These are phyloP conservation scores for Ajuga reptans DNA, from an alignment of 305 asterid species.

Conservation along the genomic window DNA sequence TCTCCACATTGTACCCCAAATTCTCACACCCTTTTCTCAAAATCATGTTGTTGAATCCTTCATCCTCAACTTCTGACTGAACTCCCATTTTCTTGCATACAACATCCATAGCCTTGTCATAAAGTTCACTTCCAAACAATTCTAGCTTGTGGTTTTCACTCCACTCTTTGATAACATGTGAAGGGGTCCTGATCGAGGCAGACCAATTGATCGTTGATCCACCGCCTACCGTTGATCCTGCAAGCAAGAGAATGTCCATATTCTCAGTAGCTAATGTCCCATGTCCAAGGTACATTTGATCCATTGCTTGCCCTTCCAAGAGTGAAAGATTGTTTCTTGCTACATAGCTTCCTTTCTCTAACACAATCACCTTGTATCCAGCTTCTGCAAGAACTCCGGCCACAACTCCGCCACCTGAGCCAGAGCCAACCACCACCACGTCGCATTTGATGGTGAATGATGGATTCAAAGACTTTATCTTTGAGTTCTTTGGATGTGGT, in stretches of 20 bases:
- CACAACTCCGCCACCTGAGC: conserved; percentile 71
- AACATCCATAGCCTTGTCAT: conserved; percentile 45
- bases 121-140: conserved; percentile 39
- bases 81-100: conserved; percentile 67
- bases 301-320: conserved; percentile 57
- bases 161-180: conserved; percentile 57
- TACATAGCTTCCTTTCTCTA: conserved; percentile 59
- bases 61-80: conserved; percentile 42
- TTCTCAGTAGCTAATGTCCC: conserved; percentile 38
- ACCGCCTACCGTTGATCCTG: conserved; percentile 77
- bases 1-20: conserved; percentile 46
- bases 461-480: conserved; percentile 22
- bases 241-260: conserved; percentile 50
- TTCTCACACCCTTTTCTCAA: conserved; percentile 66
- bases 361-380: conserved; percentile 58
- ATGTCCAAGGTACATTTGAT: conserved; percentile 56
- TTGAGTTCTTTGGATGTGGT: conserved; percentile 2
- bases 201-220: conserved; percentile 76
- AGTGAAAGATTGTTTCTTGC: conserved; percentile 45
- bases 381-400: conserved; percentile 72
- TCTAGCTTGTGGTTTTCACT: conserved; percentile 31
- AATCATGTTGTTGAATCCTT: conserved; percentile 61
- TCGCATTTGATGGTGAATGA: conserved; percentile 52
- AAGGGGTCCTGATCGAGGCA: conserved; percentile 58
- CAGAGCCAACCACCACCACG: conserved; percentile 73